Conservation (phyloP, 768 basidiomycete species). For the Serendipita indica region DNA sequence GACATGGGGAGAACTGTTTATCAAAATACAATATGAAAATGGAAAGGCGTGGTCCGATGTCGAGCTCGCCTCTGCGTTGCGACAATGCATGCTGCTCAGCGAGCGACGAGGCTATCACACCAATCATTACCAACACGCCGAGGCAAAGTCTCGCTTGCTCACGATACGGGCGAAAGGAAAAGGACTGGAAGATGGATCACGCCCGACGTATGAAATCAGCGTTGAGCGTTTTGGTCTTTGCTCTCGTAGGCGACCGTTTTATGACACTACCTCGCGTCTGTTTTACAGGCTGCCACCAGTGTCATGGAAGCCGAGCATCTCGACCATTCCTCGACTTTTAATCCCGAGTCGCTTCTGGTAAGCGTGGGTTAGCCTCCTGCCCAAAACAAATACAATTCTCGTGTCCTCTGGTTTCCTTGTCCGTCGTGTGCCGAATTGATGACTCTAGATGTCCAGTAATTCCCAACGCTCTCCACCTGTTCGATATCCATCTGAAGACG, state of each 20-base stretch:
- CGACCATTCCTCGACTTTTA: too few relatives aligned
- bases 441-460: too few relatives aligned
- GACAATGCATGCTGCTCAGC: neutral
- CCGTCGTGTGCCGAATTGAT: too few relatives aligned
- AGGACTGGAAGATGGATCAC: neutral
- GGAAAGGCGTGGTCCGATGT: neutral
- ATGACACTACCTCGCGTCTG: constrained; percentile 5
- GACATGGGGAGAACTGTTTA: constrained; percentile 2
- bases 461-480: too few relatives aligned
- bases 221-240: too few relatives aligned
- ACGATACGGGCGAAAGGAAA: neutral
- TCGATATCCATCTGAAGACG: too few relatives aligned
- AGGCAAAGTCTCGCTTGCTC: neutral
- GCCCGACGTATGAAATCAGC: neutral
- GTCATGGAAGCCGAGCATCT: too few relatives aligned
- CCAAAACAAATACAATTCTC: too few relatives aligned
- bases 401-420: too few relatives aligned
- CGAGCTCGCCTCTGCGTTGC: neutral
- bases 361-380: too few relatives aligned
- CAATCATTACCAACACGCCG: neutral
- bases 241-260: too few relatives aligned
- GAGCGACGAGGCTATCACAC: neutral
- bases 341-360: too few relatives aligned
- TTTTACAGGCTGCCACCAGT: neutral
- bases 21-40: constrained; percentile 4